phyloP scores from a whole-genome alignment of 2,329 filamentous ascomycete genomes.

The Aureobasidium leucospermi region DNA sequence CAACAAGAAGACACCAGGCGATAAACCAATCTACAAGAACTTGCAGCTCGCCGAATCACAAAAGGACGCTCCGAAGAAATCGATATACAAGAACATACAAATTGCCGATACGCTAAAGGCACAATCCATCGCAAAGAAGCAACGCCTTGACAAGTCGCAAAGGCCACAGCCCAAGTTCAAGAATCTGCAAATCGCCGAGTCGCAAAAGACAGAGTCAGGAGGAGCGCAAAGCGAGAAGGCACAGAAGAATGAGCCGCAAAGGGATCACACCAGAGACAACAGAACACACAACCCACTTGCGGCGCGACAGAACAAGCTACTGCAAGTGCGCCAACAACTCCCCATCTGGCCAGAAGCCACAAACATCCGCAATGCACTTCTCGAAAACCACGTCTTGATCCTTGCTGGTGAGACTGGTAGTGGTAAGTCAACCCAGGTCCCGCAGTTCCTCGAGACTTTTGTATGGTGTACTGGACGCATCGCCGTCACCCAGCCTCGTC shows the following conservation, averaged over 20 bases:
- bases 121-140: neutral
- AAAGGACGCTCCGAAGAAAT: neutral
- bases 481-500: conserved; percentile 86
- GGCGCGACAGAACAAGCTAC: neutral
- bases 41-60: neutral
- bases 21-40: conserved; percentile 10
- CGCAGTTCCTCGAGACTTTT: conserved; percentile 76
- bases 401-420: conserved; percentile 92
- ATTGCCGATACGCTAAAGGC: neutral
- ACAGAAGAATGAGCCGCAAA: neutral
- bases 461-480: conserved; percentile 80
- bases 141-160: neutral
- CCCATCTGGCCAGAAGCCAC: conserved; percentile 73
- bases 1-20: neutral
- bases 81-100: conserved; percentile 10
- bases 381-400: conserved; percentile 62
- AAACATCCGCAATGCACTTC: conserved; percentile 59
- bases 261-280: neutral
- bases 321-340: conserved; percentile 43
- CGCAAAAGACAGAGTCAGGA: neutral
- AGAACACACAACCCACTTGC: neutral
- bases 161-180: conserved; percentile 2
- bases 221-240: neutral
- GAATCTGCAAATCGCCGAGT: conserved; percentile 7
- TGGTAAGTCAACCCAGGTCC: conserved; percentile 93